Conservation (phyloP, 1,139 yeast genomes). For the Suhomyces ambrosiae region DNA sequence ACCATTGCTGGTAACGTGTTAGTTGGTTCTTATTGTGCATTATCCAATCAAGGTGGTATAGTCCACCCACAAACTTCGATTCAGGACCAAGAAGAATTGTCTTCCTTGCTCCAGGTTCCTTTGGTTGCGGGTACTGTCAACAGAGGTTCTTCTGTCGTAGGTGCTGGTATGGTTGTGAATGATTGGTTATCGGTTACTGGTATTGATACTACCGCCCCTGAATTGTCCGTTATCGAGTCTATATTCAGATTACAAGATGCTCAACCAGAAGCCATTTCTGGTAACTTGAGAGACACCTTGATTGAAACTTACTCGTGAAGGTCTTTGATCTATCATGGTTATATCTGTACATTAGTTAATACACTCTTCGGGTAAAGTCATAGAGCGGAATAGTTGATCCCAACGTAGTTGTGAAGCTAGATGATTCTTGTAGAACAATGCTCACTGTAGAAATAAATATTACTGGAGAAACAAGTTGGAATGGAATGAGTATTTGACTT, state of each 20-base stretch:
- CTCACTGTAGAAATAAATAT: too few species aligned
- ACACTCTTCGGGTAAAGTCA: conserved; percentile 8
- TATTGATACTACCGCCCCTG: conserved; percentile 97
- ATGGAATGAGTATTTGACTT: too few species aligned
- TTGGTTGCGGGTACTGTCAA: conserved; percentile 98
- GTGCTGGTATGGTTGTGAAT: conserved; percentile 98
- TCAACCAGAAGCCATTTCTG: conserved; percentile 80
- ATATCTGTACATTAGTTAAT: conserved; percentile 14
- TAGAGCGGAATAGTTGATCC: too few species aligned
- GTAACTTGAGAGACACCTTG: conserved; percentile 85
- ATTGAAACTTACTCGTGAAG: conserved; percentile 76
- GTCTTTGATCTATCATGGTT: background rate
- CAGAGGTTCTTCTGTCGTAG: conserved; percentile 96
- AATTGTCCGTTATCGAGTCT: conserved; percentile 92
- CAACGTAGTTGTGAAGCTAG: too few species aligned
- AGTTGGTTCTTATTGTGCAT: conserved; percentile 93
- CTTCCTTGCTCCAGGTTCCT: conserved; percentile 94
- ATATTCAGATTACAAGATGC: conserved; percentile 91
- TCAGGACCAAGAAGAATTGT: conserved; percentile 97
- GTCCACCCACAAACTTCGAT: conserved; percentile 97
- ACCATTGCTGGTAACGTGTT: conserved; percentile 97
- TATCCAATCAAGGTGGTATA: conserved; percentile 96
- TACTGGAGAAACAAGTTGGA: too few species aligned
- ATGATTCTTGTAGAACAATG: too few species aligned
- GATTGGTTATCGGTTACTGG: conserved; percentile 99